Conservation (phyloP, 192 early-diverging fungal genomes). For the Coemansia guatemalensis region DNA sequence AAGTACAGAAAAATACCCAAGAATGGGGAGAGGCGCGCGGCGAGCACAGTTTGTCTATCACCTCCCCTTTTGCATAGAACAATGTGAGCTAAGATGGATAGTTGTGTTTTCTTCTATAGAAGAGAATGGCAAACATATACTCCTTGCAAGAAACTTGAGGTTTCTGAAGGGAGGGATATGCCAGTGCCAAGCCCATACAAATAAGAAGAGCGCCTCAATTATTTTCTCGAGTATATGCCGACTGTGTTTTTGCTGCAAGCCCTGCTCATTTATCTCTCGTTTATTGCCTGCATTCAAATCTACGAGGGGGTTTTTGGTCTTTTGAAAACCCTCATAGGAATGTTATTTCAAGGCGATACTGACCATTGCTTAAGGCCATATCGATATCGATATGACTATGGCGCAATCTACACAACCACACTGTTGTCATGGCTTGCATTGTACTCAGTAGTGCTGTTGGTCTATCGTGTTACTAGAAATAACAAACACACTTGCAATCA, state of each 20-base stretch:
- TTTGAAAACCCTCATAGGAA: background rate
- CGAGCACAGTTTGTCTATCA: constrained; percentile 14
- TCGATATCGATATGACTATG: background rate
- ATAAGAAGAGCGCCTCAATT: constrained; percentile 22
- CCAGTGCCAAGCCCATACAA: constrained; percentile 18
- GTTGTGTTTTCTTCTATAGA: constrained; percentile 2
- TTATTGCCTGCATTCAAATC: background rate
- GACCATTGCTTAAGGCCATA: background rate
- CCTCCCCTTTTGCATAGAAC: constrained; percentile 31
- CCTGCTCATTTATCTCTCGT: background rate
- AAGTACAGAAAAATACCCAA: constrained; percentile 8
- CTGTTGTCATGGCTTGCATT: background rate
- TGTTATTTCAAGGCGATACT: background rate
- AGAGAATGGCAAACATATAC: constrained; percentile 1
- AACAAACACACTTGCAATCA: background rate
- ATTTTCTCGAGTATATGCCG: constrained; percentile 1
- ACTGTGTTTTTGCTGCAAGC: constrained; percentile 1
- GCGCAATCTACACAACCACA: background rate
- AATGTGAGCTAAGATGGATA: constrained; percentile 13
- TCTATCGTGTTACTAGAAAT: background rate
- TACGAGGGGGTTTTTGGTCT: background rate
- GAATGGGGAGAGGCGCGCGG: constrained; percentile 12
- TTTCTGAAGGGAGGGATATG: constrained; percentile 8
- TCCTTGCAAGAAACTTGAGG: constrained; percentile 3
- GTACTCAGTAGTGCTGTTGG: background rate